Evolutionary conservation across 768 basidiomycete species (phyloP).

Genomic region (Mycena belliarum): DNA sequence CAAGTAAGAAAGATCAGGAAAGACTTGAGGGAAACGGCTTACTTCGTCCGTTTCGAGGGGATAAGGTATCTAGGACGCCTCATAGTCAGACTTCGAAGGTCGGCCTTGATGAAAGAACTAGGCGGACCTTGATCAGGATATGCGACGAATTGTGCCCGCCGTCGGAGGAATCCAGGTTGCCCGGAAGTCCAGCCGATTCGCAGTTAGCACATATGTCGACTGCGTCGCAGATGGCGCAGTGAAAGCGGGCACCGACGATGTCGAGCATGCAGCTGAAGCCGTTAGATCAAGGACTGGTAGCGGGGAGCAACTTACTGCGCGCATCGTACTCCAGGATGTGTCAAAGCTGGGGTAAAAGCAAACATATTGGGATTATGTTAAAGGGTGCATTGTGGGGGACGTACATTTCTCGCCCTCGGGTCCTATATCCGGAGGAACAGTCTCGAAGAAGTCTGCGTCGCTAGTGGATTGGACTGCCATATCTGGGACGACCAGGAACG

Average conservation of each 20-base stretch:
- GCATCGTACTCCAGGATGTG: conserved; percentile 82
- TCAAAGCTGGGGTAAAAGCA: conserved; percentile 50
- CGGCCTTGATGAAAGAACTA: not conserved
- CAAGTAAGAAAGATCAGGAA: not conserved
- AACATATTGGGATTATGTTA: not conserved
- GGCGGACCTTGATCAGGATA: conserved; percentile 88
- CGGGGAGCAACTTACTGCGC: conserved; percentile 66
- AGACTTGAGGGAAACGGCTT: not conserved
- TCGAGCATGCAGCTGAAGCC: conserved; percentile 75
- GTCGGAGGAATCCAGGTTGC: conserved; percentile 74
- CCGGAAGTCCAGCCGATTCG: conserved; percentile 83
- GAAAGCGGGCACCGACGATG: conserved; percentile 90
- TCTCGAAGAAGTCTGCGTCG: conserved; percentile 39
- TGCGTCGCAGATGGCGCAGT: conserved; percentile 85
- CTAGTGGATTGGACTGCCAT: conserved; percentile 40
- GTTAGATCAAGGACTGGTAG: not conserved
- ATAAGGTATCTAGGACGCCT: conserved; percentile 72
- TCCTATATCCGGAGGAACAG: conserved; percentile 33
- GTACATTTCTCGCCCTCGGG: conserved; percentile 61
- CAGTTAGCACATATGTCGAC: conserved; percentile 88
- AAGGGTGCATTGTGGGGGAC: conserved; percentile 25
- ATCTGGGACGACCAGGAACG: conserved; percentile 82
- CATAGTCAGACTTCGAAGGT: not conserved
- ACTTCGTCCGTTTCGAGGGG: conserved; percentile 76
- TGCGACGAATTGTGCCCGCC: conserved; percentile 84